phyloP scores from a whole-genome alignment of 116 monocot genomes.

The Iris pallida region DNA sequence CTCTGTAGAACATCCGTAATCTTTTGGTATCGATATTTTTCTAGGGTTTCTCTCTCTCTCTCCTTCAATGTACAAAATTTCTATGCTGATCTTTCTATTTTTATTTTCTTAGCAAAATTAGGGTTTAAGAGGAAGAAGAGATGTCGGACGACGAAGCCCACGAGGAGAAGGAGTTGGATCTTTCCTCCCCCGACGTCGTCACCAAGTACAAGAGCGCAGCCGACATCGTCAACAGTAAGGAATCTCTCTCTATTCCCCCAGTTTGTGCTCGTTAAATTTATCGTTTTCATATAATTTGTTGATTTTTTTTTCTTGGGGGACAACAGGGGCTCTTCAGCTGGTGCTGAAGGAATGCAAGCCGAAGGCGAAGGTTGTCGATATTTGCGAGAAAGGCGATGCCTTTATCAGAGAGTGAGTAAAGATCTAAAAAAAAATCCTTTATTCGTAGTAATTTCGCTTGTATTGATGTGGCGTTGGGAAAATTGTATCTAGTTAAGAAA shows the following conservation, averaged over 20 bases:
- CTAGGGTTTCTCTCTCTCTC: not conserved
- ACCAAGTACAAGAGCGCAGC: slow-evolving; percentile 98
- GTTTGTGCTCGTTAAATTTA: not conserved
- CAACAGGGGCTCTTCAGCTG: slow-evolving; percentile 77
- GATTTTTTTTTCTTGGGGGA: not conserved
- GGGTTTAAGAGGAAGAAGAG: not conserved
- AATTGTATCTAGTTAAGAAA: not conserved
- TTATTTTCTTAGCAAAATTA: not conserved
- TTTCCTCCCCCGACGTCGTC: slow-evolving; percentile 83
- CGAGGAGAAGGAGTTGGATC: slow-evolving; percentile 98
- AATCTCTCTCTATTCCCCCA: not conserved
- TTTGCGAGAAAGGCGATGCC: slow-evolving; percentile 88
- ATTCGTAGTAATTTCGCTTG: not conserved
- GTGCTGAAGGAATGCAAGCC: slow-evolving; percentile 84
- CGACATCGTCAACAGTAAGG: slow-evolving; percentile 83
- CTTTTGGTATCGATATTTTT: not conserved
- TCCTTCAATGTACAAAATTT: not conserved
- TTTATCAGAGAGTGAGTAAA: slow-evolving; percentile 81
- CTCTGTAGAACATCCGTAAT: too few species aligned
- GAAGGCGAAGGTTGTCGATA: slow-evolving; percentile 77
- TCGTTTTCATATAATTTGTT: not conserved
- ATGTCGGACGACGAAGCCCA: slow-evolving; percentile 90
- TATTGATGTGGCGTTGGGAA: not conserved
- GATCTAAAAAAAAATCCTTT: not conserved
- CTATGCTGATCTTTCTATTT: not conserved